Percentiles rank a stretch among this genome's conserved stretches.
phyloP scores from a whole-genome alignment of 306 rosid genomes.

The Echinosophora koreensis region DNA sequence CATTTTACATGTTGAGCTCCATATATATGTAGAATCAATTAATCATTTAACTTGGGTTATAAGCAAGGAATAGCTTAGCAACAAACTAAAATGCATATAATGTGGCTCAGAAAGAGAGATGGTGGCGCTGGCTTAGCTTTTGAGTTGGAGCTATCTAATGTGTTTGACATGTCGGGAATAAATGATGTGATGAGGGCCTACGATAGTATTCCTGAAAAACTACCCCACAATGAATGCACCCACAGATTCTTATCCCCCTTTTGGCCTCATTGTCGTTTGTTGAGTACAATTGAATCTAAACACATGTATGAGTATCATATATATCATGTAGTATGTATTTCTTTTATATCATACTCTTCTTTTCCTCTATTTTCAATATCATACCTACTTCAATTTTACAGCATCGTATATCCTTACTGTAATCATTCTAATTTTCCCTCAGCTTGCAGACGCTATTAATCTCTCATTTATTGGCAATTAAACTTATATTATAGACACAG shows the following conservation, averaged over 20 bases:
- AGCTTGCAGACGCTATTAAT: not conserved
- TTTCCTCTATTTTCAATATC: not conserved
- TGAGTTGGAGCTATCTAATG: slow-evolving; percentile 44
- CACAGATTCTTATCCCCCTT: slow-evolving; percentile 34
- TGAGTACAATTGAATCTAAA: slow-evolving; percentile 26
- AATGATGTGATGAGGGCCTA: slow-evolving; percentile 51
- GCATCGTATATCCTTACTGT: not conserved
- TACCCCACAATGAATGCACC: slow-evolving; percentile 23
- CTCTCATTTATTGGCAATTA: no score
- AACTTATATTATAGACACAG: no score
- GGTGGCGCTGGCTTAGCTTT: slow-evolving; percentile 25
- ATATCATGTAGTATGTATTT: not conserved
- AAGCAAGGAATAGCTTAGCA: slow-evolving; percentile 49
- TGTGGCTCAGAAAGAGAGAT: slow-evolving; percentile 9
- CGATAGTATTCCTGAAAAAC: slow-evolving; percentile 28
- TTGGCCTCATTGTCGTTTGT: not conserved
- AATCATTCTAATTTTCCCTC: not conserved
- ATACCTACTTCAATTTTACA: not conserved
- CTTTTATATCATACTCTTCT: not conserved
- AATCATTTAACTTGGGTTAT: slow-evolving; percentile 51
- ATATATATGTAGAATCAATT: slow-evolving; percentile 37
- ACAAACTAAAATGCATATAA: slow-evolving; percentile 4
- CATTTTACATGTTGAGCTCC: not conserved
- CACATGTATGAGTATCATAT: slow-evolving; percentile 11
- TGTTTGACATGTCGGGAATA: slow-evolving; percentile 45